These are phyloP conservation scores for Aeminium ludgeri DNA, from an alignment of 495 filamentous ascomycete species.

Conservation along the genomic window DNA sequence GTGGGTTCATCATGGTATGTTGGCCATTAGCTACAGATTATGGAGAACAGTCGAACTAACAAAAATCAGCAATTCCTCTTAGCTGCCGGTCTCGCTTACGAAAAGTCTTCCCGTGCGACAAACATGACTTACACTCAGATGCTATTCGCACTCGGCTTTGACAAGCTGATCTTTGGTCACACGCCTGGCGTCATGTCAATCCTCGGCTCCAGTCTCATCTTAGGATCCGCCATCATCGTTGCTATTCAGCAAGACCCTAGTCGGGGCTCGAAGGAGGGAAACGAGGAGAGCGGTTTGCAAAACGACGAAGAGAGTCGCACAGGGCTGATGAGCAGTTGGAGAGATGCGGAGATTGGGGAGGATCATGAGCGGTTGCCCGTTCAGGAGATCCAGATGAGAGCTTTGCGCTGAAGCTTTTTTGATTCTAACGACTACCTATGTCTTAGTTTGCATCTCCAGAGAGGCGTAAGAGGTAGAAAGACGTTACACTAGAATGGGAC, in stretches of 20 bases:
- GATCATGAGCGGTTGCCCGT: slow-evolving; percentile 4
- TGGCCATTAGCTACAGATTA: not conserved
- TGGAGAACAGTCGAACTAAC: not conserved
- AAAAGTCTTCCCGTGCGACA: slow-evolving; percentile 47
- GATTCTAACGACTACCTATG: not conserved
- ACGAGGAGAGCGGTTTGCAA: slow-evolving; percentile 8
- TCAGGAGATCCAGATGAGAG: slow-evolving; percentile 13
- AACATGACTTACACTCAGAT: slow-evolving; percentile 88
- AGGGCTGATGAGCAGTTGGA: slow-evolving; percentile 3
- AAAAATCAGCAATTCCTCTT: slow-evolving; percentile 50
- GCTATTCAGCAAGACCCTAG: slow-evolving; percentile 33
- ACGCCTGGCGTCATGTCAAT: slow-evolving; percentile 50
- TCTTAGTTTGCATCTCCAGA: too few species aligned
- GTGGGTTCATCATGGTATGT: slow-evolving; percentile 54
- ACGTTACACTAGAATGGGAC: too few species aligned
- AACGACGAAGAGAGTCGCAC: slow-evolving; percentile 27
- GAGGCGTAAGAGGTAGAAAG: too few species aligned
- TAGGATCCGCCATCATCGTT: slow-evolving; percentile 68
- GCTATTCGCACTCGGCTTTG: slow-evolving; percentile 74
- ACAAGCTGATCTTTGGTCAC: slow-evolving; percentile 59
- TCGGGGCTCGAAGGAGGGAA: not conserved
- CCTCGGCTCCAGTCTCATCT: slow-evolving; percentile 58
- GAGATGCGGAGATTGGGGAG: slow-evolving; percentile 13
- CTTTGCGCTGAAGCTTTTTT: slow-evolving; percentile 7
- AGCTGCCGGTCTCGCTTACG: slow-evolving; percentile 60